These are phyloP conservation scores for Fusarium devonianum DNA, from an alignment of 2,329 filamentous ascomycete species.

Conservation along the genomic window DNA sequence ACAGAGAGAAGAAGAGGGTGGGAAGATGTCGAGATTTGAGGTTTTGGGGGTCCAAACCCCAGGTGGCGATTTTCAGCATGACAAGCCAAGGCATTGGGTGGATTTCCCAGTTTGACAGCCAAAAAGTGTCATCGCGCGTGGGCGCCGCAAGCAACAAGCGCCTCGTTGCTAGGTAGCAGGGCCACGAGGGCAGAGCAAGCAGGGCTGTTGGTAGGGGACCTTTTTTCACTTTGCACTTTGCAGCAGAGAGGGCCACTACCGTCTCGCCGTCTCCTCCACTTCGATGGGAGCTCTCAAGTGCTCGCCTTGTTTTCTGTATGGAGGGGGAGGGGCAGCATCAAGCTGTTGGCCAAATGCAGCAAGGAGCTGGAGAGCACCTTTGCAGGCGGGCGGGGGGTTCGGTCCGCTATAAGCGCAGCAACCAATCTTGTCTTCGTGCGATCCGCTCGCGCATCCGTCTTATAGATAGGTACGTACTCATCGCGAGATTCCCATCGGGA, in stretches of 20 bases:
- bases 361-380: neutral
- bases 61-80: slow-evolving; percentile 25
- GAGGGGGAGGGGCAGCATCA: slow-evolving; percentile 19
- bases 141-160: slow-evolving; percentile 4
- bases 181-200: slow-evolving; percentile 31
- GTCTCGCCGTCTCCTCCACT: slow-evolving; percentile 11
- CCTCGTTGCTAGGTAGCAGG: slow-evolving; percentile 5
- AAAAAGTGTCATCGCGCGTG: slow-evolving; percentile 13
- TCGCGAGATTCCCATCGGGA: neutral
- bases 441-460: no score
- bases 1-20: slow-evolving; percentile 30
- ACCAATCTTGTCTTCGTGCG: neutral
- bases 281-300: slow-evolving; percentile 4
- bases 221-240: slow-evolving; percentile 5
- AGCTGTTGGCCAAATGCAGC: slow-evolving; percentile 1
- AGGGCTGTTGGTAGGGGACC: slow-evolving; percentile 27
- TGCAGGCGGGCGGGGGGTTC: neutral
- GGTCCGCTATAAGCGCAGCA: slow-evolving; percentile 2
- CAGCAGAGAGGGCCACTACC: slow-evolving; percentile 14
- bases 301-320: slow-evolving; percentile 1
- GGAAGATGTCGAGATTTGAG: slow-evolving; percentile 24
- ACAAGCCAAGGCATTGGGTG: neutral
- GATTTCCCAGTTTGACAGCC: slow-evolving; percentile 9
- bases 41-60: slow-evolving; percentile 16
- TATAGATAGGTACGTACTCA: neutral